Evolutionary conservation across 1,284 basidiomycete species (phyloP), one percentile per base, ranked within the genome.

Genomic region (Tylopilus orsonianus): DNA sequence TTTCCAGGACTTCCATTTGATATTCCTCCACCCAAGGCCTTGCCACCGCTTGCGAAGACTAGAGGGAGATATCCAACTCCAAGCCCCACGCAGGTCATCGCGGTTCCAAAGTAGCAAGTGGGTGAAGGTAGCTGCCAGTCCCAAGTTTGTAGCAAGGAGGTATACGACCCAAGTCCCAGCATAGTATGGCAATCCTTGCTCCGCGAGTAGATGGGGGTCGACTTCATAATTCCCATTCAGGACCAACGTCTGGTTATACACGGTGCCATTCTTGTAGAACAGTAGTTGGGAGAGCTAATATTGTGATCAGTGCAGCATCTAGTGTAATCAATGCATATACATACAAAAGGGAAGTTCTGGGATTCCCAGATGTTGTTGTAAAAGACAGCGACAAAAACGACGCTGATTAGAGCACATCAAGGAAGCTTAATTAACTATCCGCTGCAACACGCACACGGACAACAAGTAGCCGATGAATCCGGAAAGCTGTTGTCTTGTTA

Each of bases 81-180:
- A 77, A 2, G 75, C 73, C 8, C 52, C 50, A 0, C 57, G 50
- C 33, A 80, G 52, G 43, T 80, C 78, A 22, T 72, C 56, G 40
- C 60, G 62, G 46, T 78, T 78, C 78, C 78, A 80, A 8, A 81
- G 68, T 8, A 77, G 62, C 4, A 80, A 62, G 52, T 81, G 79
- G 0, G 73, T 74, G 44, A 81, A 68, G 0, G 78, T 79, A 1
- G 76, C 76, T 16, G 64, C 74, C 50, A 79, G 62, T 6, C 61
- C 71, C 43, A 69, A 30, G 24, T 67, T 69, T 0, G 24, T 48
- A 3, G 53, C 3, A n/a, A 69, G 41, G 8, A 71, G 56, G 12
- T 68, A 56, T 0, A 74, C 60, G 2, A 79, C 69, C 72, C 71
- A 77, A 1, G 70, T 73, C 13, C 60, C 50, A 0, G 66, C 56